A percentile compares a stretch with the other conserved stretches of the same genome.
phyloP scores from a whole-genome alignment of 2,329 filamentous ascomycete species.

The Aspergillus sergii region DNA sequence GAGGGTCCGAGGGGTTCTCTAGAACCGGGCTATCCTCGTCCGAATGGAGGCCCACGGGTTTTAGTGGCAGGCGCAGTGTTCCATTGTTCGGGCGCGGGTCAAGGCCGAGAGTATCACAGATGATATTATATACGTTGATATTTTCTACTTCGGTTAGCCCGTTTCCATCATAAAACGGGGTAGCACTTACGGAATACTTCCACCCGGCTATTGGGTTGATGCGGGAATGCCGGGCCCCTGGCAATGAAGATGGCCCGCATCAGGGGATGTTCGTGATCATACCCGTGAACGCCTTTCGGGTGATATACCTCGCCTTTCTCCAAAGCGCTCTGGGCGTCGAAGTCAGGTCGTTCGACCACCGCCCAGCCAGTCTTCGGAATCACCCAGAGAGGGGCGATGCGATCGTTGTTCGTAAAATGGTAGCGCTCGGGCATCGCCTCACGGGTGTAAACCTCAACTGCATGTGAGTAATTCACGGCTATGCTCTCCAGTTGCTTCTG shows the following conservation, averaged over 20 bases:
- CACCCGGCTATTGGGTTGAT: conserved; percentile 76
- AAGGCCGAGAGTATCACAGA: conserved; percentile 84
- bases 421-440: conserved; percentile 89
- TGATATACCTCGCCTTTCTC: conserved; percentile 69
- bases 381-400: conserved; percentile 94
- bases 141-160: conserved; percentile 66
- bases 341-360: conserved; percentile 78
- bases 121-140: conserved; percentile 89
- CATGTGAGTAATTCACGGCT: conserved; percentile 58
- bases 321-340: conserved; percentile 70
- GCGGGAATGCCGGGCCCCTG: conserved; percentile 87
- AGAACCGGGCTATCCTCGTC: conserved; percentile 37
- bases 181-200: conserved; percentile 73
- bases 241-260: conserved; percentile 97
- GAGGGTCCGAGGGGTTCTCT: conserved; percentile 38
- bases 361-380: conserved; percentile 92
- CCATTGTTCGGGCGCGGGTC: conserved; percentile 80
- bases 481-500: conserved; percentile 63
- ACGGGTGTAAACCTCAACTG: conserved; percentile 83
- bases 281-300: conserved; percentile 86
- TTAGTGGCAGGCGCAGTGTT: conserved; percentile 62
- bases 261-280: conserved; percentile 89
- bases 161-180: conserved; percentile 7
- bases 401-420: conserved; percentile 83
- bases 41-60: conserved; percentile 48